Percentiles rank a stretch among this genome's conserved stretches.
Evolutionary conservation across 805 yeast genomes (phyloP).

Genomic region (Zygoascus biomembranicola): DNA sequence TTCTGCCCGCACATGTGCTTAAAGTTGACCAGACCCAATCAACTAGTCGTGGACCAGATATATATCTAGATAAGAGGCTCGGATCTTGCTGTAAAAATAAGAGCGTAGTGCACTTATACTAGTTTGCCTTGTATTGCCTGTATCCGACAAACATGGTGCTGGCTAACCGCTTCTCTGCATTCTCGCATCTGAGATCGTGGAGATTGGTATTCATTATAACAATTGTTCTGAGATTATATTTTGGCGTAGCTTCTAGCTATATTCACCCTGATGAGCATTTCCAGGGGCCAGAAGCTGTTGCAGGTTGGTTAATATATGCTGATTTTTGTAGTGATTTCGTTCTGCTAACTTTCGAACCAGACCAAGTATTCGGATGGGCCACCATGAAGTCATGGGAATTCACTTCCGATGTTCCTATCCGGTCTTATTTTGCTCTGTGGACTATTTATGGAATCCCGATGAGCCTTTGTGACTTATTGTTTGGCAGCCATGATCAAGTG

Average conservation of each 20-base stretch:
- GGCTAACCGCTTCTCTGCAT: background rate
- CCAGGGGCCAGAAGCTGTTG: slow-evolving; percentile 75
- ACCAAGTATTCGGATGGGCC: slow-evolving; percentile 36
- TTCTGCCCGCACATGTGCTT: too few relatives aligned
- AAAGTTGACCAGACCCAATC: too few relatives aligned
- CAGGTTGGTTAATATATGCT: slow-evolving; percentile 28
- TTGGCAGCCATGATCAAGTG: slow-evolving; percentile 15
- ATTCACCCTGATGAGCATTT: slow-evolving; percentile 98
- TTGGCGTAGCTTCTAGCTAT: slow-evolving; percentile 68
- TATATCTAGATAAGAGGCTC: too few relatives aligned
- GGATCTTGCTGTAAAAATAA: too few relatives aligned
- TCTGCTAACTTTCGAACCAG: slow-evolving; percentile 1
- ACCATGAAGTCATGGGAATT: slow-evolving; percentile 80
- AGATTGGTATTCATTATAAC: slow-evolving; percentile 38
- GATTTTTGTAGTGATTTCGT: background rate
- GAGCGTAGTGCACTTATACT: too few relatives aligned
- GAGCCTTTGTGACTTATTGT: slow-evolving; percentile 31
- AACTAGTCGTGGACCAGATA: too few relatives aligned
- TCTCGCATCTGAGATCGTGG: slow-evolving; percentile 32
- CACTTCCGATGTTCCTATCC: slow-evolving; percentile 42
- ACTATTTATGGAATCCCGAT: slow-evolving; percentile 59
- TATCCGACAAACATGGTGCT: background rate
- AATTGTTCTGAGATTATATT: slow-evolving; percentile 41
- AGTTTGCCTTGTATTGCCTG: too few relatives aligned
- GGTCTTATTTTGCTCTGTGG: slow-evolving; percentile 66